These are phyloP conservation scores for Collybia sp. DNA, from an alignment of 768 basidiomycete genomes.

Conservation along the genomic window DNA sequence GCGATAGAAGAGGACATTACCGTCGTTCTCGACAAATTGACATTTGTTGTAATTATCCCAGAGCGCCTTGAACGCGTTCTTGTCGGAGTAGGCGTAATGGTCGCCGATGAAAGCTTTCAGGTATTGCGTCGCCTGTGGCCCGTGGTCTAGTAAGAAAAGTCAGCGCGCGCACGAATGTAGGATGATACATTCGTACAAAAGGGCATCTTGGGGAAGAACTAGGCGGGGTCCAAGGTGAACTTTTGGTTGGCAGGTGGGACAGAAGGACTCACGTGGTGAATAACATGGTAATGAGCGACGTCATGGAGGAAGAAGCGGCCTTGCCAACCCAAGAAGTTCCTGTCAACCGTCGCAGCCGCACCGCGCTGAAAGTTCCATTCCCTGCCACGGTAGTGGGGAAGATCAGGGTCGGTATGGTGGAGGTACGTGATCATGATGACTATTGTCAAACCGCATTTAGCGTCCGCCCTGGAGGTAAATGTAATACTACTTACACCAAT, in stretches of 20 bases:
- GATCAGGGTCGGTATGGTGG: slow-evolving; percentile 56
- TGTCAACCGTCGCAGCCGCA: slow-evolving; percentile 56
- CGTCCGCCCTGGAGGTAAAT: neutral
- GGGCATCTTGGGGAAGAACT: slow-evolving; percentile 61
- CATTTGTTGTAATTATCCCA: slow-evolving; percentile 54
- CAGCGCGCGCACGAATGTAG: neutral
- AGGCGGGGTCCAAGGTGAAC: slow-evolving; percentile 1
- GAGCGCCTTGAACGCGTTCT: slow-evolving; percentile 39
- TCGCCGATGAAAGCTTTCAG: slow-evolving; percentile 45
- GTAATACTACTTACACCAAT: slow-evolving; percentile 41
- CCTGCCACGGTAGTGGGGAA: slow-evolving; percentile 54
- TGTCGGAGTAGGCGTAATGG: slow-evolving; percentile 40
- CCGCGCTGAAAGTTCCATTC: slow-evolving; percentile 62
- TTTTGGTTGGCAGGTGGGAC: neutral
- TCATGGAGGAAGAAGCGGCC: slow-evolving; percentile 67
- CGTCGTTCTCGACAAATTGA: slow-evolving; percentile 55
- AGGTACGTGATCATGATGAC: slow-evolving; percentile 51
- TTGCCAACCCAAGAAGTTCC: slow-evolving; percentile 56
- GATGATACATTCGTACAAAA: slow-evolving; percentile 36
- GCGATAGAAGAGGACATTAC: slow-evolving; percentile 41
- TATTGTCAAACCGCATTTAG: neutral
- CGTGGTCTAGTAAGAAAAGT: slow-evolving; percentile 34
- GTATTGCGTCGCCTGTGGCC: slow-evolving; percentile 44
- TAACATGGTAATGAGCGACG: slow-evolving; percentile 59
- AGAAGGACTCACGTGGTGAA: slow-evolving; percentile 44